A percentile compares a stretch with the other conserved stretches of the same genome.
These are phyloP conservation scores for Murraya koenigii DNA, from an alignment of 345 rosid genomes.

Conservation along the genomic window DNA sequence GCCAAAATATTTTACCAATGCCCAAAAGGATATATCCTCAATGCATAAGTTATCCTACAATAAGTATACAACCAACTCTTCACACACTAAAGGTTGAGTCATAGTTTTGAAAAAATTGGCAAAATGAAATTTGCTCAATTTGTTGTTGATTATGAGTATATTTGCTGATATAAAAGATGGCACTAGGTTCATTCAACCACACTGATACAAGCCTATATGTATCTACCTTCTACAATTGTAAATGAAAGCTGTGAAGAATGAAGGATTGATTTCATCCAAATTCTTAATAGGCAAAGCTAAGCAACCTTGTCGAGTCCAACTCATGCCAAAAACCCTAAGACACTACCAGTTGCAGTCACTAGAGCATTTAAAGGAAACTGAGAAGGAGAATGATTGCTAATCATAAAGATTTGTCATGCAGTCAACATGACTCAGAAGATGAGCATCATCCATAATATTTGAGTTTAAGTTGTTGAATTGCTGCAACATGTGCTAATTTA, in stretches of 20 bases:
- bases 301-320: background rate
- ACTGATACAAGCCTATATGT: background rate
- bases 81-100: background rate
- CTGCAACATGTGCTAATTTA: background rate
- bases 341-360: background rate
- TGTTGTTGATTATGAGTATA: background rate
- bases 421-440: background rate
- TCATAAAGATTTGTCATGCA: background rate
- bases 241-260: background rate
- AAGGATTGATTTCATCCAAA: background rate
- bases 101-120: background rate
- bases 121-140: background rate
- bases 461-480: background rate
- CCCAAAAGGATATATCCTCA: background rate
- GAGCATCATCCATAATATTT: background rate
- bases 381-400: background rate
- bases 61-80: background rate
- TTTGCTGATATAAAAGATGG: background rate
- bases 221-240: background rate
- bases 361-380: background rate
- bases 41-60: background rate
- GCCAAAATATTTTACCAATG: background rate
- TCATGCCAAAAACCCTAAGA: background rate
- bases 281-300: background rate
- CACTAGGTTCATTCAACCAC: background rate